A percentile compares a stretch with the other conserved stretches of the same genome.
phyloP scores from a whole-genome alignment of 2,329 filamentous ascomycete species.

The Cladophialophora exuberans region DNA sequence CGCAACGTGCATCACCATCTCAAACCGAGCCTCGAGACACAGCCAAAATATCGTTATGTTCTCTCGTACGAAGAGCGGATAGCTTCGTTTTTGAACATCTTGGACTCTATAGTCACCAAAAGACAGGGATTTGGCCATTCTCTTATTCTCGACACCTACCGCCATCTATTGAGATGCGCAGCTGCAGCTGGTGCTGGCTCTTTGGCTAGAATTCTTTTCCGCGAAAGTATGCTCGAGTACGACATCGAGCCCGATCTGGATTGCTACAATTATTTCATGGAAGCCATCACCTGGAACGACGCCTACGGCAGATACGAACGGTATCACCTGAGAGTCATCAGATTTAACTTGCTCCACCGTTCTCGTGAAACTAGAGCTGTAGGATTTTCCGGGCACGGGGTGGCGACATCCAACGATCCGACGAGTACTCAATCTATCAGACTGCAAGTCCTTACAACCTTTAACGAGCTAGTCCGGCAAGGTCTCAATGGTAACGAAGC shows the following conservation, averaged over 20 bases:
- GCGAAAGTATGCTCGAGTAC: conserved; percentile 42
- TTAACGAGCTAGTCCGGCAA: conserved; percentile 52
- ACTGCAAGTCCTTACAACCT: conserved; percentile 42
- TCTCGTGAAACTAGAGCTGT: conserved; percentile 22
- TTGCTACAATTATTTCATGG: conserved; percentile 61
- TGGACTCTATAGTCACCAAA: conserved; percentile 43
- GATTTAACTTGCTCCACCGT: conserved; percentile 33
- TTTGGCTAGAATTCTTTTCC: conserved; percentile 53
- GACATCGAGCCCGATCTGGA: conserved; percentile 48
- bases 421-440: conserved; percentile 22
- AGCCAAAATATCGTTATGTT: conserved; percentile 42
- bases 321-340: conserved; percentile 43
- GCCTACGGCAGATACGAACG: conserved; percentile 44
- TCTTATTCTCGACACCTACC: conserved; percentile 54
- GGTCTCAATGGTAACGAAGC: conserved; percentile 52
- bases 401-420: conserved; percentile 23
- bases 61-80: conserved; percentile 44
- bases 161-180: conserved; percentile 57
- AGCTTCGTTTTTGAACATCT: conserved; percentile 42
- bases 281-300: conserved; percentile 52
- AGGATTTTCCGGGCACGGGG: conserved; percentile 31
- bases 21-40: conserved; percentile 49
- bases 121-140: conserved; percentile 42
- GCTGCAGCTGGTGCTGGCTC: conserved; percentile 49
- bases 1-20: conserved; percentile 52